Evolutionary conservation across 352 stramenopile genomes (phyloP), one percentile per base, ranked within the genome.

Genomic region (Phytophthora lateralis): DNA sequence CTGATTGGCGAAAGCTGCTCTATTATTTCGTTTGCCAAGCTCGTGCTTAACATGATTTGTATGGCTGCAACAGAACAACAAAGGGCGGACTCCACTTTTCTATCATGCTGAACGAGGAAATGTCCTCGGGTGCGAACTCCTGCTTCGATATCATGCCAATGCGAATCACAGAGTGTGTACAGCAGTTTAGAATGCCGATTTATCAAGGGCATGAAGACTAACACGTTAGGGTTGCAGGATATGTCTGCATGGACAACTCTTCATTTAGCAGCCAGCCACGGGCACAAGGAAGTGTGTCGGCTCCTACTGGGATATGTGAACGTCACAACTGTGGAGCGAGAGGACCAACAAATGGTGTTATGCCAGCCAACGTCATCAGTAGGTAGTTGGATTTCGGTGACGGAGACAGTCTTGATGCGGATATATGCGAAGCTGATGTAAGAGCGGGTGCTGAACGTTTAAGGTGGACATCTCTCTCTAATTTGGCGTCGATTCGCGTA

Each of bases 371-470:
- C 56, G 3, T 69, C 66, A 14, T 78, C 65, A 10, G 62, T 70
- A 20, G 60, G 55, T 50, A 78, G 61, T 20, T 87, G 77, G 77
- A 69, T 76, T 15, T 70, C 69, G 0, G 72, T 87, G 39, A 73
- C 71, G 10, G 54, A 69, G 29, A 71, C 63, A 18, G 66, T 64
- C 12, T 61, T 87, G n/a, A 71, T 75, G 50, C 60, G 69, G 17
- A 80, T 84, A 60, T 87, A 82, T 60, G 60, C 55, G 3, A 78
- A 83, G 27, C 48, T 86, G 21, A 62, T 82, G 73, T 85, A 63
- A 18, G 45, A 45, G 15, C 39, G 21, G 17, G 8, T 45, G 18
- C 6, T 45, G 17, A 5, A 27, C 27, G 3, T 26, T 45, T 14
- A 24, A 17, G 17, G 17, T 15, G 39, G 7, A 20, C 27, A 45